phyloP scores from a whole-genome alignment of 495 filamentous ascomycete species.

The Bryoglossum gracile region DNA sequence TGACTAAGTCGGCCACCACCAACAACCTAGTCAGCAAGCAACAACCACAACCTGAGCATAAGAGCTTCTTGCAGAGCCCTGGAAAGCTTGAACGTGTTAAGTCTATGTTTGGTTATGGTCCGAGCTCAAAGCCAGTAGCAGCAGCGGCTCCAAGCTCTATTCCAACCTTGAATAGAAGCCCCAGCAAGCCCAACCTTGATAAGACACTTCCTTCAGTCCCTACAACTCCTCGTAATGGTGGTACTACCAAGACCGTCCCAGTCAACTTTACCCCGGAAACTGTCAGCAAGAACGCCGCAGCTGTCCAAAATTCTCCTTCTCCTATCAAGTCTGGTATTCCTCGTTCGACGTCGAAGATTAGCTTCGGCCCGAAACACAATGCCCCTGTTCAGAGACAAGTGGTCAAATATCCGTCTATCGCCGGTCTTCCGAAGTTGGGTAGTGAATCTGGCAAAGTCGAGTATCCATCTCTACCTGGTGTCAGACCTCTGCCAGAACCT shows the following conservation, averaged over 20 bases:
- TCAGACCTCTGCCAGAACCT: conserved; percentile 22
- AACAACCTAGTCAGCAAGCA: conserved; percentile 25
- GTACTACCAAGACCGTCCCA: conserved; percentile 20
- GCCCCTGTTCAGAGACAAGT: background rate
- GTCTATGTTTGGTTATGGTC: conserved; percentile 38
- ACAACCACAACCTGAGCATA: background rate
- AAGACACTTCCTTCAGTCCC: conserved; percentile 38
- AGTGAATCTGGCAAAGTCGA: conserved; percentile 27
- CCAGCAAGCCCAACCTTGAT: conserved; percentile 33
- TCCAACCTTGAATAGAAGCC: conserved; percentile 34
- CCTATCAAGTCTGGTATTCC: conserved; percentile 41
- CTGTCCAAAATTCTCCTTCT: conserved; percentile 38
- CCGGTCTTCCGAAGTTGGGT: conserved; percentile 27
- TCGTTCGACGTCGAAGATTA: conserved; percentile 30
- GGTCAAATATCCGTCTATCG: conserved; percentile 39
- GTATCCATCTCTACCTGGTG: conserved; percentile 24
- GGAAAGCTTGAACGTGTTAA: conserved; percentile 42
- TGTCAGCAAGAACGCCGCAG: conserved; percentile 27
- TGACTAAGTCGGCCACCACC: conserved; percentile 32
- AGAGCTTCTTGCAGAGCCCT: conserved; percentile 16
- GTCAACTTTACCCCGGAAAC: conserved; percentile 41
- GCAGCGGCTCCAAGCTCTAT: conserved; percentile 24
- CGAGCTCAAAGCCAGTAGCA: conserved; percentile 34
- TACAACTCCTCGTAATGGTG: conserved; percentile 39
- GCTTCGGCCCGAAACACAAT: conserved; percentile 16